These are phyloP conservation scores for Coemansia sp. DNA, from an alignment of 192 early-diverging fungal species.

Conservation along the genomic window DNA sequence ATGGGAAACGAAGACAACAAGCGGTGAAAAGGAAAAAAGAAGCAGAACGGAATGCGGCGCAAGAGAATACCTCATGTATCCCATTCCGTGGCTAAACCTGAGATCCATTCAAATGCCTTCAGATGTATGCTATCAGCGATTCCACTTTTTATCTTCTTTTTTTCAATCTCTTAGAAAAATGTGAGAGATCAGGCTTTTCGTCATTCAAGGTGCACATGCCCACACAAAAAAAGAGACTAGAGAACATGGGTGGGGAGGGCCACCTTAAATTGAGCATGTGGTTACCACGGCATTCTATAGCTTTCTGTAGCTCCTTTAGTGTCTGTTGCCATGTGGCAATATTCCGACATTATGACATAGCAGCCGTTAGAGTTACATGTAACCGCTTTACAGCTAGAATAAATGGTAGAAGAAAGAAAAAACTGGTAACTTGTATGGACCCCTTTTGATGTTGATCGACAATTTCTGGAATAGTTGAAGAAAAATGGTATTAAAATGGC, in stretches of 20 bases:
- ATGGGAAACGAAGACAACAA: not conserved
- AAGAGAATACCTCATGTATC: not conserved
- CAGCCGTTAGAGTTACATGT: too few species aligned
- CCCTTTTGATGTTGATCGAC: too few species aligned
- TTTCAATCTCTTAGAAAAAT: too few species aligned
- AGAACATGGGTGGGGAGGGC: not conserved
- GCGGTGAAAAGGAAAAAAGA: too few species aligned
- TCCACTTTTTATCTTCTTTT: too few species aligned
- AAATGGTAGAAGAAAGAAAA: not conserved
- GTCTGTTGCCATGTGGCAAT: not conserved
- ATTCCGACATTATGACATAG: not conserved
- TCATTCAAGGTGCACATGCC: not conserved
- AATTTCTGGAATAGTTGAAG: too few species aligned
- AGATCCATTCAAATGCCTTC: too few species aligned
- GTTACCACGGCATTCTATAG: not conserved
- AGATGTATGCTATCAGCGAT: too few species aligned
- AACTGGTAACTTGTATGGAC: not conserved
- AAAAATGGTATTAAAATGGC: too few species aligned
- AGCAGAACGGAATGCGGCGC: not conserved
- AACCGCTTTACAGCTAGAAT: not conserved
- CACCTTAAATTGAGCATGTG: not conserved
- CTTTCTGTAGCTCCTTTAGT: not conserved
- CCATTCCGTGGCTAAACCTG: too few species aligned
- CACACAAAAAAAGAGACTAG: not conserved
- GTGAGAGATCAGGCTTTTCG: not conserved